Base-by-base conservation (phyloP, 2,329 filamentous ascomycete genomes). In the Sarocladiaceae sp. region DNA sequence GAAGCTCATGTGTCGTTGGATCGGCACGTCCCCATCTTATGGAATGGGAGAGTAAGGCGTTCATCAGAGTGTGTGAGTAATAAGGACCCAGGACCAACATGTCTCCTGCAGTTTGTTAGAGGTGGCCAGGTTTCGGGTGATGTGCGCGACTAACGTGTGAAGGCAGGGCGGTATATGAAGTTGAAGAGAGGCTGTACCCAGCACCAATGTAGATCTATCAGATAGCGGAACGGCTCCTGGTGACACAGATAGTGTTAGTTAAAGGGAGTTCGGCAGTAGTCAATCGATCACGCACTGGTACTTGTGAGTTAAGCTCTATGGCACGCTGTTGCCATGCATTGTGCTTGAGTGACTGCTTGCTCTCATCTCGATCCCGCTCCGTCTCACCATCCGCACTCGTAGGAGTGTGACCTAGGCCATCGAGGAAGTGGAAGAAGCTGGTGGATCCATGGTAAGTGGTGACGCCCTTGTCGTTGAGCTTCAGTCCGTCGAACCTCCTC, bases 171-270 rank as follows among this genome's bases (percentile, higher is more conserved):
- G 62, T 83, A 82, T 39, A 84, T 78, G 57, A 83, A 83, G 61
- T 80, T 82, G 67, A 83, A 84, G 12, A 83, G 70, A 3, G 81
- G 81, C 40, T 83, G 79, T 23, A 84, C 80, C 80, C 81, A 84
- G 60, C 77, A 82, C 80, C 81, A 84, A 58, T 84, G 80, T 1
- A 79, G 77, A 52, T 82, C 75, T 11, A 85, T 66, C 4, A 84
- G 72, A 58, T 81, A 79, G 57, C 80, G 77, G 50, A 82, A 82
- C 1, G 79, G 80, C 62, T 82, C 77, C 76, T 82, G 55, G 37
- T 6, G 22, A 11, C 37, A 18, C 22, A 22, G 35, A 3, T 22
- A 17, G 10, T 8, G 47, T 37, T 26, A 36, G 22, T 37, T 35
- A 11, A 25, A n/a, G n/a, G n/a, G n/a, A n/a, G n/a, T n/a, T n/a